Evolutionary conservation across 768 basidiomycete genomes (phyloP), one percentile per base, ranked within the genome.

Genomic region (Russula ochroleuca): DNA sequence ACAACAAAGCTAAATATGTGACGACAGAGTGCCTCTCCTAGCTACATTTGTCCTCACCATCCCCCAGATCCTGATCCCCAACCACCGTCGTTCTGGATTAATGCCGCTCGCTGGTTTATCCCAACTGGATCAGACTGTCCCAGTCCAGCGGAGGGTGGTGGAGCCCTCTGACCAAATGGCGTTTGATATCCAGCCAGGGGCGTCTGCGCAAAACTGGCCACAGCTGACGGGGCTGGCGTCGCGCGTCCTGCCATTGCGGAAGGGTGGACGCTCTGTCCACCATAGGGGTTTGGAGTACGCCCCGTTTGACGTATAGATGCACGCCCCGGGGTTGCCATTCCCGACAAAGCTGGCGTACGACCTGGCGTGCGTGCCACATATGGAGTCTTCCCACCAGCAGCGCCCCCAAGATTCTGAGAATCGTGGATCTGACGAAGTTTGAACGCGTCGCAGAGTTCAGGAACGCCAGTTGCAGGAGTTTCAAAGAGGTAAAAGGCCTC

Each of bases 361-460:
- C 83, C 90, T 56, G 90, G 90, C 1, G 90, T 92, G 38, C 90
- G 84, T n/a, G 87, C 88, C 33, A 81, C 85, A 67, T 86, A 92
- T 0, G 93, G 92, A 0, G 93, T 94, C 72, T 87, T 92, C 10
- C 87, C 87, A 50, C 87, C 86, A 5, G 75, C 75, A 13, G 78
- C 73, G 68, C 70, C 77, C 72, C 72, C 83, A 62, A 78, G 78
- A 80, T 79, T 88, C 79, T 80, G 79, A n/a, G 88, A 87, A 73
- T 90, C 87, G 69, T 91, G 86, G 49, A 90, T 77, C 77, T 92
- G 89, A 69, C 89, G 88, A 66, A 47, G 59, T 85, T 98, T 98
- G 85, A 98, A 98, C 21, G 95, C 94, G 73, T 98, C 95, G 67
- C 96, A 97, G 5, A 98, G 77, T 73, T 97, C 94, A 5, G 91